Evolutionary conservation across 352 stramenopile species (phyloP).

Genomic region (Globisporangium yorkense): DNA sequence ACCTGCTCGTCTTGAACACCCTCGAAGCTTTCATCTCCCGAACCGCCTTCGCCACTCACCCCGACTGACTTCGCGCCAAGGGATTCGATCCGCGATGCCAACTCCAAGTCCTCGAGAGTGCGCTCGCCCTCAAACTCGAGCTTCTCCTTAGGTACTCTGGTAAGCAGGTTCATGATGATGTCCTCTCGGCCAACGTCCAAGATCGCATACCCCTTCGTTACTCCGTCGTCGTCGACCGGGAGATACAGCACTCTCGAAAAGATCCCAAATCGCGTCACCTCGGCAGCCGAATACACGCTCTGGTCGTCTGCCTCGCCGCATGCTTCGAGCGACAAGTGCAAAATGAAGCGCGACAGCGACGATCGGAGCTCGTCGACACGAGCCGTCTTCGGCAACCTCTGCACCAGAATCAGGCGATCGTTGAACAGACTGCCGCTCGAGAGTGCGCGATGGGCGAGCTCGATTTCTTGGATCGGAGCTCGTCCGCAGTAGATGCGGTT

Average conservation of each 20-base stretch:
- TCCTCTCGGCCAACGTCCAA: conserved; percentile 64
- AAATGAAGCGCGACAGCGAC: conserved; percentile 49
- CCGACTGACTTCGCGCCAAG: neutral
- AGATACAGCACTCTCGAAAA: conserved; percentile 52
- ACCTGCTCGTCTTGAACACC: conserved; percentile 21
- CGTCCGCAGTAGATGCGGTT: conserved; percentile 54
- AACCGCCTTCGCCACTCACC: neutral
- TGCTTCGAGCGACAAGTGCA: conserved; percentile 62
- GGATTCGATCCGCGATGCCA: conserved; percentile 31
- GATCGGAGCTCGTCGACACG: conserved; percentile 29
- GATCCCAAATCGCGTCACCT: conserved; percentile 58
- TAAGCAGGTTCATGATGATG: conserved; percentile 45
- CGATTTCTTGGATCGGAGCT: conserved; percentile 51
- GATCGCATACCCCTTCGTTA: conserved; percentile 53
- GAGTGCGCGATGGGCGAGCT: conserved; percentile 25
- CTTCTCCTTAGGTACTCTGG: conserved; percentile 34
- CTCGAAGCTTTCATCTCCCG: neutral
- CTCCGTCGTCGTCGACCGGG: conserved; percentile 37
- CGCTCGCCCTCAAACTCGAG: conserved; percentile 58
- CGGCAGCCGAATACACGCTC: conserved; percentile 61
- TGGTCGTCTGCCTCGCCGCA: conserved; percentile 75
- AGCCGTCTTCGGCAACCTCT: conserved; percentile 61
- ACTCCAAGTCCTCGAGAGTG: conserved; percentile 30
- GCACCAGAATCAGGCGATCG: conserved; percentile 52
- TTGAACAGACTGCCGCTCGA: conserved; percentile 32